phyloP scores from a whole-genome alignment of 306 rosid species.

The Cicer pinnatifidum region DNA sequence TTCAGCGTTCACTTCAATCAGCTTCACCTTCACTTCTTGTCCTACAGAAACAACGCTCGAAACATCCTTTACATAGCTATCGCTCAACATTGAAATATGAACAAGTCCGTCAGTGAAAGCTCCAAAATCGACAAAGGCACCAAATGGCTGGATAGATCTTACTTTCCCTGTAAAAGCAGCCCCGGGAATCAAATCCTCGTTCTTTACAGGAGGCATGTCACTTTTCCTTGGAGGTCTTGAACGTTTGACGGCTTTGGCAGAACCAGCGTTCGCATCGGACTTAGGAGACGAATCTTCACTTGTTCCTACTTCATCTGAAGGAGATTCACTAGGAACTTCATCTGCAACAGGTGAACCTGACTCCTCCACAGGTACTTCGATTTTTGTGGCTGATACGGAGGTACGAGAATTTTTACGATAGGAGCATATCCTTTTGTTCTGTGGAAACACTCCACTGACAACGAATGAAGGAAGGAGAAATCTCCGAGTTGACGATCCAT shows the following conservation, averaged over 20 bases:
- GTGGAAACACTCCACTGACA: conserved; percentile 58
- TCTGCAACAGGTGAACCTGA: conserved; percentile 57
- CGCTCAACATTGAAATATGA: conserved; percentile 92
- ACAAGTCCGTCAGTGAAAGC: conserved; percentile 97
- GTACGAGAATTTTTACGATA: conserved; percentile 59
- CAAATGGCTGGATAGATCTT: conserved; percentile 91
- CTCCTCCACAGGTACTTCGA: conserved; percentile 77
- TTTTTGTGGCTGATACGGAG: conserved; percentile 68
- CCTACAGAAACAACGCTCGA: conserved; percentile 87
- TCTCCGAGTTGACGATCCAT: conserved; percentile 54
- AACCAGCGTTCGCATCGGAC: conserved; percentile 50
- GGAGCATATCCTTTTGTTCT: conserved; percentile 48
- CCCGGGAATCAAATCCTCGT: conserved; percentile 83
- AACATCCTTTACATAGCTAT: conserved; percentile 82
- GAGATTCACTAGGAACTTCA: conserved; percentile 57
- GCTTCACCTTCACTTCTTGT: conserved; percentile 94
- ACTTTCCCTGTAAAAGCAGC: conserved; percentile 93
- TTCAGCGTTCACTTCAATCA: conserved; percentile 80
- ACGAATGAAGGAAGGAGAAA: conserved; percentile 62
- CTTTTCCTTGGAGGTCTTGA: conserved; percentile 77
- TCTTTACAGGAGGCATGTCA: conserved; percentile 84
- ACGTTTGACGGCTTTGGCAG: conserved; percentile 56
- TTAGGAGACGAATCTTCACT: conserved; percentile 51
- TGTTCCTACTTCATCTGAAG: conserved; percentile 51
- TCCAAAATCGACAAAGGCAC: conserved; percentile 95